phyloP scores from a whole-genome alignment of 2,329 filamentous ascomycete species.

The Ascochyta clinopodiicola region DNA sequence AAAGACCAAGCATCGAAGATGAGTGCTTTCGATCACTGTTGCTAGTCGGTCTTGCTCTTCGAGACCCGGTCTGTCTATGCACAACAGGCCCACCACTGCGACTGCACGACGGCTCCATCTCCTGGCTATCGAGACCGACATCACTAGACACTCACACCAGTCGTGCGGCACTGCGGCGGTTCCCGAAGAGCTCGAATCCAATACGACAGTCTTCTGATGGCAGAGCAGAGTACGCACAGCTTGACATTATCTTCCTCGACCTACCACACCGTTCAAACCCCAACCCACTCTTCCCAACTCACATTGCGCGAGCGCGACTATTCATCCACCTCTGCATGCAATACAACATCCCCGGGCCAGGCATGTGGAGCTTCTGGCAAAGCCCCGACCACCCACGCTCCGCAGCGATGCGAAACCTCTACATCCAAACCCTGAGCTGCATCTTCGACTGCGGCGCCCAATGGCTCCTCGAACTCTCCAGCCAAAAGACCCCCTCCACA shows the following conservation, averaged over 20 bases:
- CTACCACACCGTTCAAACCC: slow-evolving; percentile 37
- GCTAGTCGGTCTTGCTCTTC: slow-evolving; percentile 49
- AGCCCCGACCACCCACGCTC: slow-evolving; percentile 41
- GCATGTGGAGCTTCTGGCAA: slow-evolving; percentile 39
- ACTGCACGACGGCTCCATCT: slow-evolving; percentile 42
- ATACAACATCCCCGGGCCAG: slow-evolving; percentile 27
- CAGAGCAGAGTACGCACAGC: slow-evolving; percentile 48
- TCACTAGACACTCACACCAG: slow-evolving; percentile 27
- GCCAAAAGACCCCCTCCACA: slow-evolving; percentile 27
- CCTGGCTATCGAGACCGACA: slow-evolving; percentile 43
- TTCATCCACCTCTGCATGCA: slow-evolving; percentile 47
- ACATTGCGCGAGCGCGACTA: slow-evolving; percentile 40
- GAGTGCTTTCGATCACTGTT: slow-evolving; percentile 52
- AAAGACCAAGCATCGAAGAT: slow-evolving; percentile 44
- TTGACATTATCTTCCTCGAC: slow-evolving; percentile 51
- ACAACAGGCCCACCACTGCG: slow-evolving; percentile 42
- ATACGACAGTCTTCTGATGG: slow-evolving; percentile 42
- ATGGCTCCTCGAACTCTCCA: slow-evolving; percentile 48
- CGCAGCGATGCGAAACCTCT: slow-evolving; percentile 50
- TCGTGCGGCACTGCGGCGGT: slow-evolving; percentile 19
- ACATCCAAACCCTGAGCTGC: slow-evolving; percentile 51
- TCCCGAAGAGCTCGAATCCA: slow-evolving; percentile 15
- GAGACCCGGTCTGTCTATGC: slow-evolving; percentile 52
- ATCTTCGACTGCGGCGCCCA: slow-evolving; percentile 49
- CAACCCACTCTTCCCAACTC: slow-evolving; percentile 34